Percentiles rank a stretch among this genome's conserved stretches.
These are phyloP conservation scores for Coemansia sp. DNA, from an alignment of 192 early-diverging fungal species.

Conservation along the genomic window DNA sequence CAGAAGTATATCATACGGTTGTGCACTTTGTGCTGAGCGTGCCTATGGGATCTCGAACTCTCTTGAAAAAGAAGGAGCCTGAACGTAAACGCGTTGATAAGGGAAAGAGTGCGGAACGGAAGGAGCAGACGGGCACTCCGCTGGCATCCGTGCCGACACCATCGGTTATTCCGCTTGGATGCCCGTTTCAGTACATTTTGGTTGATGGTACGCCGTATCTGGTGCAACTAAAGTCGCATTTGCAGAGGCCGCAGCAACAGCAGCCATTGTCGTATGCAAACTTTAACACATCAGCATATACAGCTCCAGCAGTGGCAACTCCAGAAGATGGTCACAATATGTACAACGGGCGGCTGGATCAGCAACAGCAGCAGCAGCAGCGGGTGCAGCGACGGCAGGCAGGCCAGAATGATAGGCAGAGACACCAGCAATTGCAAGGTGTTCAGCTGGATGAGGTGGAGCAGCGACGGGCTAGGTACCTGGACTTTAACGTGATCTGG, in stretches of 20 bases:
- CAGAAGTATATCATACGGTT: neutral
- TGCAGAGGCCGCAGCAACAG: neutral
- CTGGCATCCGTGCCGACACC: neutral
- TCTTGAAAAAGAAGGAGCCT: too few relatives aligned
- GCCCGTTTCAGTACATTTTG: conserved; percentile 45
- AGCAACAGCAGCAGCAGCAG: neutral
- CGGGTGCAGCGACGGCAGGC: neutral
- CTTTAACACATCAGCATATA: neutral
- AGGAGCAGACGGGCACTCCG: too few relatives aligned
- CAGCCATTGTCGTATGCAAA: too few relatives aligned
- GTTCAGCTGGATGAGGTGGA: too few relatives aligned
- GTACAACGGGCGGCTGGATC: neutral
- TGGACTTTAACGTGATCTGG: conserved; percentile 31
- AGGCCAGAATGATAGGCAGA: neutral
- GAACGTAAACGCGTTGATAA: too few relatives aligned
- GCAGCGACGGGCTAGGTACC: too few relatives aligned
- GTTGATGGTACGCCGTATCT: conserved; percentile 35
- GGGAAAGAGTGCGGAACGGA: too few relatives aligned
- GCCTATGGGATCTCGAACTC: too few relatives aligned
- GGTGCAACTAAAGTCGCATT: conserved; percentile 18
- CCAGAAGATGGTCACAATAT: neutral
- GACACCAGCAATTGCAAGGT: neutral
- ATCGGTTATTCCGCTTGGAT: conserved; percentile 24
- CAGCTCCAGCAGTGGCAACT: neutral
- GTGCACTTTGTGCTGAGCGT: conserved; percentile 38